Evolutionary conservation across 2,329 filamentous ascomycete genomes (phyloP).

Genomic region (Xylaria sp.): DNA sequence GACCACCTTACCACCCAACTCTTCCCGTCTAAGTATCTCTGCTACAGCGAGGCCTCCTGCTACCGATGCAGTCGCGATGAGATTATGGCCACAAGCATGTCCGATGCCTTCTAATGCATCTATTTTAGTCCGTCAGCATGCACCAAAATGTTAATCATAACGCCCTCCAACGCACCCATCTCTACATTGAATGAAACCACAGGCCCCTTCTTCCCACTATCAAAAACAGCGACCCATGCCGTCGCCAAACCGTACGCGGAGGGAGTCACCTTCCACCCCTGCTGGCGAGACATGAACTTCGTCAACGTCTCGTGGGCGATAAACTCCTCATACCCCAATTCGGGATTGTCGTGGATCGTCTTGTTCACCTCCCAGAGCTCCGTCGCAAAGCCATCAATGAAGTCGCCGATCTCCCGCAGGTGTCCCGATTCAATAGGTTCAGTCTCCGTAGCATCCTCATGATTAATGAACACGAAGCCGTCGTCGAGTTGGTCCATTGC

Average conservation of each 20-base stretch:
- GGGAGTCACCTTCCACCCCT: slow-evolving; percentile 56
- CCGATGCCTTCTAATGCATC: slow-evolving; percentile 57
- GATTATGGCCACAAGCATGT: slow-evolving; percentile 61
- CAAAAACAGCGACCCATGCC: slow-evolving; percentile 57
- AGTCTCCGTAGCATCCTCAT: slow-evolving; percentile 30
- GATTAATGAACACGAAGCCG: slow-evolving; percentile 38
- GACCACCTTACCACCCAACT: slow-evolving; percentile 51
- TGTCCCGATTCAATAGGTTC: slow-evolving; percentile 30
- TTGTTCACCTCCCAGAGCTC: slow-evolving; percentile 53
- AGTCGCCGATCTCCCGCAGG: slow-evolving; percentile 46
- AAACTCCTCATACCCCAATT: slow-evolving; percentile 54
- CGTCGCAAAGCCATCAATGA: slow-evolving; percentile 46
- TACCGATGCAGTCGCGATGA: slow-evolving; percentile 56
- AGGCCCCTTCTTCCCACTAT: slow-evolving; percentile 52
- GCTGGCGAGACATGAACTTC: slow-evolving; percentile 49
- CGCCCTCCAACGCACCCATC: slow-evolving; percentile 45
- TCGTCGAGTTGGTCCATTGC: slow-evolving; percentile 35
- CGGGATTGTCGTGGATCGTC: slow-evolving; percentile 58
- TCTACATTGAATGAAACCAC: slow-evolving; percentile 54
- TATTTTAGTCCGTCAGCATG: slow-evolving; percentile 32
- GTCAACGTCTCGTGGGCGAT: slow-evolving; percentile 57
- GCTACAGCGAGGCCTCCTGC: slow-evolving; percentile 55
- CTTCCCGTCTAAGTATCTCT: slow-evolving; percentile 47
- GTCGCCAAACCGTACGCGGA: slow-evolving; percentile 58
- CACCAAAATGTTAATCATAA: neutral